Conservation (phyloP, 768 basidiomycete genomes). For the Termitomyces eurrhizus region DNA sequence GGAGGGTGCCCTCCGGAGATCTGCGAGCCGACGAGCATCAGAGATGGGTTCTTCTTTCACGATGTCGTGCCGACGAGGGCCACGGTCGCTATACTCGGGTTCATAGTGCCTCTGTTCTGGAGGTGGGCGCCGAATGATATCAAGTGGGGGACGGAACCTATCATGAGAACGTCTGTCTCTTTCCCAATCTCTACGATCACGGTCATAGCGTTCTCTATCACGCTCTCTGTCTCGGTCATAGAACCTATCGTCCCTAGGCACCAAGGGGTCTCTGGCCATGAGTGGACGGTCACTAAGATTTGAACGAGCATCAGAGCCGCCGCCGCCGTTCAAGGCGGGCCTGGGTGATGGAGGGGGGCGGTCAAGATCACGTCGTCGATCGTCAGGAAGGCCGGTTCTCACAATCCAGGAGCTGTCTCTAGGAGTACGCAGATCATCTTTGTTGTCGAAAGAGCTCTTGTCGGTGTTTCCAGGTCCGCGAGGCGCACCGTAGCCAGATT, state of each 20-base stretch:
- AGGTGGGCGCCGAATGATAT: conserved; percentile 34
- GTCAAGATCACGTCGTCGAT: conserved; percentile 27
- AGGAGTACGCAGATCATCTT: conserved; percentile 23
- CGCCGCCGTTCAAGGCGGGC: conserved; percentile 8
- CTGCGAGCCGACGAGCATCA: conserved; percentile 27
- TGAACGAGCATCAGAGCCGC: conserved; percentile 15
- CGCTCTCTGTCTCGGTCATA: conserved; percentile 34
- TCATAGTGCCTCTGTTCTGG: conserved; percentile 48
- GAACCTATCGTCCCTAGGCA: conserved; percentile 25
- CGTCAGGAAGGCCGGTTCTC: conserved; percentile 24
- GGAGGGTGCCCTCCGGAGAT: conserved; percentile 25
- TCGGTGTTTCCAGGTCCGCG: conserved; percentile 21
- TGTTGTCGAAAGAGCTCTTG: conserved; percentile 23
- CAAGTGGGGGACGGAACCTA: conserved; percentile 20
- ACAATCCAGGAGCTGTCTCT: conserved; percentile 25
- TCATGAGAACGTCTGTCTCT: conserved; percentile 34
- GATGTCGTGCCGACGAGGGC: conserved; percentile 21
- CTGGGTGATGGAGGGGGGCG: conserved; percentile 16
- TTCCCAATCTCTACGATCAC: conserved; percentile 23
- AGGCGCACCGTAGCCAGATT: conserved; percentile 21
- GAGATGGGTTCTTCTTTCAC: conserved; percentile 20
- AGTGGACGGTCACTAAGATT: conserved; percentile 14
- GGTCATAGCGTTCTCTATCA: conserved; percentile 33
- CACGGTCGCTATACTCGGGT: conserved; percentile 29
- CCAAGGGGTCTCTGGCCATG: conserved; percentile 13